Conservation (phyloP, 345 rosid species). For the Hirschfeldia incana region DNA sequence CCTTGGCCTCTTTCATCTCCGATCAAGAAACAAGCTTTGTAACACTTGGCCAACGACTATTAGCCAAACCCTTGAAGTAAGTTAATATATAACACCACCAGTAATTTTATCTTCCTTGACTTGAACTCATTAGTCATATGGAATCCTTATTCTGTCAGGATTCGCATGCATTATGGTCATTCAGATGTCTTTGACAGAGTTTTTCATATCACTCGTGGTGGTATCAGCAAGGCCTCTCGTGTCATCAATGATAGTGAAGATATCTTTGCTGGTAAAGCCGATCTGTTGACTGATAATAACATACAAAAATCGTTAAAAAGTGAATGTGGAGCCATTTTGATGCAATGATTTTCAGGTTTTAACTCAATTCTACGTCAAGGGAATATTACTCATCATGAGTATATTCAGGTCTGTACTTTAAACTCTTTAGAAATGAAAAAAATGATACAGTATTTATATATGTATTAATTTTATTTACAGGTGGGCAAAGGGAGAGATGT, state of each 20-base stretch:
- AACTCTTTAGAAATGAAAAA: constrained; percentile 1
- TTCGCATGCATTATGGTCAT: constrained; percentile 99
- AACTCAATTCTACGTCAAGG: constrained; percentile 96
- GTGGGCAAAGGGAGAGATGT: constrained; percentile 98
- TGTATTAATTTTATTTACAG: constrained; percentile 44
- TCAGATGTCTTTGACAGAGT: constrained; percentile 98
- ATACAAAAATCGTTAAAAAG: neutral
- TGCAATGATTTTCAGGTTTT: constrained; percentile 59
- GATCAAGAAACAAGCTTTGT: constrained; percentile 93
- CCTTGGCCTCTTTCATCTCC: constrained; percentile 92
- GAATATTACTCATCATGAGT: constrained; percentile 96
- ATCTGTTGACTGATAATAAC: neutral
- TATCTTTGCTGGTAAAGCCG: constrained; percentile 68
- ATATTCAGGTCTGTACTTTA: constrained; percentile 69
- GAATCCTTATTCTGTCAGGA: constrained; percentile 48
- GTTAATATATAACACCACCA: constrained; percentile 30
- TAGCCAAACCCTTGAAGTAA: constrained; percentile 93
- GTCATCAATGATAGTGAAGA: constrained; percentile 95
- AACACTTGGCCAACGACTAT: constrained; percentile 89
- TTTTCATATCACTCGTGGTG: constrained; percentile 96
- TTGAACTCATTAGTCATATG: neutral
- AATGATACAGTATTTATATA: neutral
- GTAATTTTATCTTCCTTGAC: constrained; percentile 9
- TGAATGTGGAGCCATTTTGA: constrained; percentile 9
- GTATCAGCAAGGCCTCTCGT: constrained; percentile 99